Evolutionary conservation across 2,329 filamentous ascomycete species (phyloP), one percentile per base, ranked within the genome.

Genomic region (Pyrenochaeta sp.): DNA sequence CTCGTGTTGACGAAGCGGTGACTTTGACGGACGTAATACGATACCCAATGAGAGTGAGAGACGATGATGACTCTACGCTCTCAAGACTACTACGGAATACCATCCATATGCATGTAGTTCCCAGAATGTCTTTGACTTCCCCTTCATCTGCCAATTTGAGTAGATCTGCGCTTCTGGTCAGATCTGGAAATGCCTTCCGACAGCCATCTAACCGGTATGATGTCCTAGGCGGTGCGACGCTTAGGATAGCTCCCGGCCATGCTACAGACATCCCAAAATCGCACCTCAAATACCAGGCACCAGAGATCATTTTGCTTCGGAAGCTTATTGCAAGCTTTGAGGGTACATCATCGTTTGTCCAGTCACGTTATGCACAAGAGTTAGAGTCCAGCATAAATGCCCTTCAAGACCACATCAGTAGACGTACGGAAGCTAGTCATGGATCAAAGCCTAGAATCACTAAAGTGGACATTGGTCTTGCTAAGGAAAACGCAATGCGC

Each of bases 301-400:
- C 30, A 25, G 37, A 54, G 53, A 39, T 67, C 2, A n/a, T 42
- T 3, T 52, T 54, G 27, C 62, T 74, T 6, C 50, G 54, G 10
- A n/a, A 4, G 2, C 60, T 71, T 9, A 62, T 69, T 2, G 49
- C 58, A 1, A 45, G 57, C 1, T 59, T 66, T 34, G 56, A 61
- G 9, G 36, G 63, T 8, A 78, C 77, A 4, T 25, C 51, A 1
- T 73, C 69, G 2, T 51, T 62, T 9, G 74, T 83, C 0, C 73
- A 79, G 3, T 68, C 71, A 37, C 69, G 67, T 2, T 83, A 84
- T 61, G 78, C 76, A 0, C 55, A 66, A 7, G 78, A 79, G 51
- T 59, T 81, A 19, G 51, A 65, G 2, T 54, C 71, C 5, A 80
- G 78, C 54, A 62, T 80, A 30, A 37, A 61, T 5, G 72, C 77